Base-by-base conservation (phyloP, 2,329 filamentous ascomycete genomes). In the Colletotrichum horii region DNA sequence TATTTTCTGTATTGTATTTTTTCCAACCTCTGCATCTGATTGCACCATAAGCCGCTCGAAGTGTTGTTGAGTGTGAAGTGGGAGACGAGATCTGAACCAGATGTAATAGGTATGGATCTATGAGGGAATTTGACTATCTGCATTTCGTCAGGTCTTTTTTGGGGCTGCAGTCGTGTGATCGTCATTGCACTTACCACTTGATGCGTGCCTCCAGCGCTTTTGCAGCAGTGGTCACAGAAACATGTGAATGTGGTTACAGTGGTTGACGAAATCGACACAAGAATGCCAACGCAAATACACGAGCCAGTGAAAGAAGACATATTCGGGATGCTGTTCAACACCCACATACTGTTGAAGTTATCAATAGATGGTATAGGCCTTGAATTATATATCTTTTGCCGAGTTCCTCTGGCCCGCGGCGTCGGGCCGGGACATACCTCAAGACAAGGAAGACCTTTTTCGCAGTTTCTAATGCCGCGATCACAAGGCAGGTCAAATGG, bases 51-150 rank as follows among this genome's bases (percentile, higher is more conserved):
- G 1, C 81, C 79, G 14, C 81, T 83, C 1, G 78, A 78, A 0
- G 81, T 83, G 24, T 82, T 78, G 0, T n/a, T 30, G 0, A 83
- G 70, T 1, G 28, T 71, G 67, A 76, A 82, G 7, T 71, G 58
- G 1, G 71, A 43, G 9, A 83, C 76, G 2, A 65, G 43, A 2
- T 73, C 66, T 1, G 55, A 16, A 0, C 62, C 24, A 2, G 66
- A 67, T 0, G 67, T 71, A 12, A 80, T 62, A 4, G 77, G 19
- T 5, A 82, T 70, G 2, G 79, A 75, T 15, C 62, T 0, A 38
- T 64, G 0, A 66, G 38, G 16, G 81, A 82, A 56, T 83, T 83
- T n/a, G n/a, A 80, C 82, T 32, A 83, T 80, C 82, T 80, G 6
- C 2, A 22, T 19, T 8, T 15, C 24, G 2, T 22, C 22, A 58